A percentile compares a stretch with the other conserved stretches of the same genome.
These are phyloP conservation scores for Sphagnum magellanicum DNA, from an alignment of 228 moss, liverwort and hornwort genomes.

Conservation along the genomic window DNA sequence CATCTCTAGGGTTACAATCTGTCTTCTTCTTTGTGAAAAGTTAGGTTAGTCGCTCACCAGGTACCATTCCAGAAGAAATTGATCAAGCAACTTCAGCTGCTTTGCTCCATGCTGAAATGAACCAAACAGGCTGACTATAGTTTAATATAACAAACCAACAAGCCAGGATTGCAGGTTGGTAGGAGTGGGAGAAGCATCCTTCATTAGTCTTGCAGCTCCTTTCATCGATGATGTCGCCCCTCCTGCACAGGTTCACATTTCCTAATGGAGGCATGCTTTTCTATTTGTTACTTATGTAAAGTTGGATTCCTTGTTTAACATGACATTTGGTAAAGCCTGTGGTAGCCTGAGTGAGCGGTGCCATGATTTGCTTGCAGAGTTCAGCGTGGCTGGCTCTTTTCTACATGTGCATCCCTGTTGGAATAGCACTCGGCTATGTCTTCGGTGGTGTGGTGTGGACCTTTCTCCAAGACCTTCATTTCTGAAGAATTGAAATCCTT, in stretches of 20 bases:
- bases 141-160: too few species aligned
- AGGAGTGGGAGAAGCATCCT: conserved; percentile 84
- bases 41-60: too few species aligned
- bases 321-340: too few species aligned
- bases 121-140: too few species aligned
- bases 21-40: too few species aligned
- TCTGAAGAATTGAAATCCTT: not conserved
- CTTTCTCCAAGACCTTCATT: not conserved
- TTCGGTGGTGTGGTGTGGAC: conserved; percentile 62
- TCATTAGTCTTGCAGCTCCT: conserved; percentile 83
- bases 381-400: conserved; percentile 75
- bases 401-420: conserved; percentile 80
- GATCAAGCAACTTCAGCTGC: too few species aligned
- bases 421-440: conserved; percentile 71
- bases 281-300: too few species aligned
- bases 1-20: too few species aligned
- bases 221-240: conserved; percentile 85
- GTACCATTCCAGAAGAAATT: too few species aligned
- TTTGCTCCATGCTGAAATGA: too few species aligned
- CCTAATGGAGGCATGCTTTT: not conserved
- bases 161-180: conserved; percentile 41
- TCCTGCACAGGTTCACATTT: conserved; percentile 20
- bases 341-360: too few species aligned
- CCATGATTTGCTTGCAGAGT: conserved; percentile 21
- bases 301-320: too few species aligned